Conservation (phyloP, 495 filamentous ascomycete species). For the Baudoinia panamericana region DNA sequence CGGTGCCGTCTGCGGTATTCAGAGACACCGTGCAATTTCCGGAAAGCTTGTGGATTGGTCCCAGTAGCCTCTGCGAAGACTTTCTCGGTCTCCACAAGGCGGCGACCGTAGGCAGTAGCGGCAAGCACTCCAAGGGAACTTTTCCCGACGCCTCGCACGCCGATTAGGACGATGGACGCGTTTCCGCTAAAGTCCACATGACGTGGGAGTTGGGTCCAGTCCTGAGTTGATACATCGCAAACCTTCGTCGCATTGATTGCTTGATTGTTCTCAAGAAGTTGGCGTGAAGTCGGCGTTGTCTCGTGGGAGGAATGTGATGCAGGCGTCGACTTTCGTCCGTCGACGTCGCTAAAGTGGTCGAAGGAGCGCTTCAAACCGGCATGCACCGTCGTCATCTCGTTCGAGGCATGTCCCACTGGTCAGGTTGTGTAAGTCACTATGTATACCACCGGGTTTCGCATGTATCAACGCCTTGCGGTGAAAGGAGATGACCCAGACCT, state of each 20-base stretch:
- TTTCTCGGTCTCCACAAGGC: conserved; percentile 58
- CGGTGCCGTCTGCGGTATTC: conserved; percentile 2
- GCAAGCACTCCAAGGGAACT: conserved; percentile 65
- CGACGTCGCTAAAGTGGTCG: conserved; percentile 4
- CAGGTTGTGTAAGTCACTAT: too few relatives aligned
- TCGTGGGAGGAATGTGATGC: background rate
- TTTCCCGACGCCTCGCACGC: conserved; percentile 63
- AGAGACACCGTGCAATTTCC: conserved; percentile 28
- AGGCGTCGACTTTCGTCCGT: background rate
- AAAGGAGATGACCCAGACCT: too few relatives aligned
- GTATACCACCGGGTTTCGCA: too few relatives aligned
- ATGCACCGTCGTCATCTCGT: conserved; percentile 1
- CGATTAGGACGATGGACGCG: conserved; percentile 62
- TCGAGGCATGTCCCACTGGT: too few relatives aligned
- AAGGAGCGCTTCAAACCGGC: conserved; percentile 13
- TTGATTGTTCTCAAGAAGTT: too few relatives aligned
- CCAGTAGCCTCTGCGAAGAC: conserved; percentile 57
- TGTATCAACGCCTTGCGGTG: too few relatives aligned
- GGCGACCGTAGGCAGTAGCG: conserved; percentile 54
- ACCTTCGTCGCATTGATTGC: background rate
- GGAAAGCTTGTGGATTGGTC: conserved; percentile 45
- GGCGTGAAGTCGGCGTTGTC: background rate
- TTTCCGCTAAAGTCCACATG: conserved; percentile 38
- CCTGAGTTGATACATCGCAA: background rate
- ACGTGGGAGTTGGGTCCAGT: conserved; percentile 2